These are phyloP conservation scores for Pyracantha coccinea DNA, from an alignment of 331 rosid species.

Conservation along the genomic window DNA sequence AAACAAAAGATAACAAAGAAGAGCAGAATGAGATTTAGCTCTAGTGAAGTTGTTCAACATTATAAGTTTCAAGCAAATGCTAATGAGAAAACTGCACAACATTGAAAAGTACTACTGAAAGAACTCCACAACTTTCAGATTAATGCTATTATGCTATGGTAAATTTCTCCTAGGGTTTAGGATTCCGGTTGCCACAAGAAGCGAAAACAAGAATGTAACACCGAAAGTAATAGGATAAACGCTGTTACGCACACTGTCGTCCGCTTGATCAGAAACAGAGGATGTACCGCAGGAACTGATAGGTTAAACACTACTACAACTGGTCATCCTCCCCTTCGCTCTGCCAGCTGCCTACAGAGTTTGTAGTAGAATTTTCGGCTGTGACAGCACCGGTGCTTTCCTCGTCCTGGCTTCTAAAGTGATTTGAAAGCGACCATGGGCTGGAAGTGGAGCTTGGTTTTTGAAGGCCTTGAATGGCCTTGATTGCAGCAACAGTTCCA, in stretches of 20 bases:
- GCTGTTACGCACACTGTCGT: too few relatives aligned
- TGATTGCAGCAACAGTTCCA: slow-evolving; percentile 85
- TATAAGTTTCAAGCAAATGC: neutral
- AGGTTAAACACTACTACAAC: slow-evolving; percentile 18
- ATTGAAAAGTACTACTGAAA: too few relatives aligned
- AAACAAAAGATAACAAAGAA: neutral
- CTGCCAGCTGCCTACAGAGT: slow-evolving; percentile 44
- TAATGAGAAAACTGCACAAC: neutral
- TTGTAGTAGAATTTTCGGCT: slow-evolving; percentile 58
- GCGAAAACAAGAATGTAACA: too few relatives aligned
- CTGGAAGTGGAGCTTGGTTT: slow-evolving; percentile 82
- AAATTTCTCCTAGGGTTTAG: too few relatives aligned
- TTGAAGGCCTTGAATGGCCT: slow-evolving; percentile 73
- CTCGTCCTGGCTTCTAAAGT: slow-evolving; percentile 49
- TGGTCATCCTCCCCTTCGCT: slow-evolving; percentile 25
- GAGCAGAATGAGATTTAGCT: neutral
- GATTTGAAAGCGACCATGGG: slow-evolving; percentile 77
- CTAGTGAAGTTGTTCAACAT: too few relatives aligned
- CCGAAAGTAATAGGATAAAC: too few relatives aligned
- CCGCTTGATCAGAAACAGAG: neutral
- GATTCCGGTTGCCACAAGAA: too few relatives aligned
- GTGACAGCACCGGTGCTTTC: slow-evolving; percentile 73
- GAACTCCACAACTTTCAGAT: too few relatives aligned
- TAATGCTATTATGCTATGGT: too few relatives aligned
- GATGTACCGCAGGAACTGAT: slow-evolving; percentile 1